phyloP scores from a whole-genome alignment of 805 yeast species.

The Ogataea pini region DNA sequence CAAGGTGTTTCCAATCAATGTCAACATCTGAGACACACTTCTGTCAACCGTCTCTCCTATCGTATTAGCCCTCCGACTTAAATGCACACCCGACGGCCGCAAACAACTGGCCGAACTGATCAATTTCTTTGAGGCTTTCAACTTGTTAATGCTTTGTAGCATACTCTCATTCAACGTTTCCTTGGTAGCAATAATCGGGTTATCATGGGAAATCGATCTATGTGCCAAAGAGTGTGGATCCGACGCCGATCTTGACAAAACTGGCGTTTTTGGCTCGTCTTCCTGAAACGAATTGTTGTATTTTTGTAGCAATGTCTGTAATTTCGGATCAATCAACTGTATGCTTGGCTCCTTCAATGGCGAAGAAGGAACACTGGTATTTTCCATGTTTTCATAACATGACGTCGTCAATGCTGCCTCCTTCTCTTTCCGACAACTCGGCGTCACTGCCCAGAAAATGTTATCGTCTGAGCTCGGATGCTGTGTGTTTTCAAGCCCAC shows the following conservation, averaged over 20 bases:
- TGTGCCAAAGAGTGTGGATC: slow-evolving; percentile 40
- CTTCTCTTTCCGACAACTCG: slow-evolving; percentile 27
- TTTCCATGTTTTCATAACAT: slow-evolving; percentile 16
- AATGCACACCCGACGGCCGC: neutral
- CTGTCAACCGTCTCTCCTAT: slow-evolving; percentile 5
- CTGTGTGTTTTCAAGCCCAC: slow-evolving; percentile 13
- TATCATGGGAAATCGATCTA: slow-evolving; percentile 14
- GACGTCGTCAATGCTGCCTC: slow-evolving; percentile 16
- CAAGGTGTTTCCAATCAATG: slow-evolving; percentile 27
- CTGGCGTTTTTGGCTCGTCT: slow-evolving; percentile 34
- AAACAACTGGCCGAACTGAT: slow-evolving; percentile 4
- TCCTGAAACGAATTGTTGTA: slow-evolving; percentile 42
- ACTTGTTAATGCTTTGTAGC: slow-evolving; percentile 40
- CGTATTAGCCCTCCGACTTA: too few relatives aligned
- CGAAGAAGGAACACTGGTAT: slow-evolving; percentile 40
- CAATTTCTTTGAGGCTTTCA: slow-evolving; percentile 39
- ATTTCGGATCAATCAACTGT: slow-evolving; percentile 31
- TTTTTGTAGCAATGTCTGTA: slow-evolving; percentile 39
- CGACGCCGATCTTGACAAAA: slow-evolving; percentile 25
- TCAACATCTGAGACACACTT: slow-evolving; percentile 30
- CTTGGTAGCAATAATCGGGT: slow-evolving; percentile 30
- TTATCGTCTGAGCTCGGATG: slow-evolving; percentile 38
- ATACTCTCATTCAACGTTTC: slow-evolving; percentile 29
- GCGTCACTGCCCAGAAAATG: slow-evolving; percentile 45
- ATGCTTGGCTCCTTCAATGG: slow-evolving; percentile 37